These are phyloP conservation scores for Hordeum marinum DNA, from an alignment of 176 grass and related monocot genomes.

Conservation along the genomic window DNA sequence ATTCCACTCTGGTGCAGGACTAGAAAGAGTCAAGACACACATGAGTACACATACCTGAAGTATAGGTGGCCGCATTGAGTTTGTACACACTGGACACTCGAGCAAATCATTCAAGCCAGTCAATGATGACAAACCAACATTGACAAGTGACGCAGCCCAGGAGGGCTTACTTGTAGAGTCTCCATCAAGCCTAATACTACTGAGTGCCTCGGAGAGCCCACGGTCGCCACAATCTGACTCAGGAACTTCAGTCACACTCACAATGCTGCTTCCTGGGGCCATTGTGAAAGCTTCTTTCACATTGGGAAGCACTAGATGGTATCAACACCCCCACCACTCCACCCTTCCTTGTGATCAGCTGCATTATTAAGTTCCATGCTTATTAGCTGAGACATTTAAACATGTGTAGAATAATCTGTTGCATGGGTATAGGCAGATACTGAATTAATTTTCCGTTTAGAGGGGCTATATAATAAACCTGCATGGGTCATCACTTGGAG, in stretches of 20 bases:
- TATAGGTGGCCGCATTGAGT: slow-evolving; percentile 66
- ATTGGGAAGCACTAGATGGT: neutral
- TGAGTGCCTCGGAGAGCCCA: slow-evolving; percentile 39
- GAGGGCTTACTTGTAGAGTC: slow-evolving; percentile 40
- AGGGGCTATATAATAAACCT: neutral
- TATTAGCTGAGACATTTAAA: slow-evolving; percentile 15
- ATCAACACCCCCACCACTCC: slow-evolving; percentile 19
- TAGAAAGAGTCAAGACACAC: slow-evolving; percentile 1
- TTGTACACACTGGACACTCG: slow-evolving; percentile 57
- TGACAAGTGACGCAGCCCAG: slow-evolving; percentile 30
- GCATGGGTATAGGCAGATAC: neutral
- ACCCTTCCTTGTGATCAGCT: slow-evolving; percentile 31
- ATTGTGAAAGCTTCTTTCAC: slow-evolving; percentile 32
- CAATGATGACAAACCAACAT: slow-evolving; percentile 41
- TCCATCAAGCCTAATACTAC: slow-evolving; percentile 25
- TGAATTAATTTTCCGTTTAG: neutral
- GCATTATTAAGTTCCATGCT: slow-evolving; percentile 8
- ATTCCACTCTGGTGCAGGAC: neutral
- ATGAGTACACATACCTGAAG: slow-evolving; percentile 39
- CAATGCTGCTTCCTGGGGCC: slow-evolving; percentile 50
- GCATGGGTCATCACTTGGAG: neutral
- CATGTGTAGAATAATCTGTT: neutral
- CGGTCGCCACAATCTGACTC: slow-evolving; percentile 39
- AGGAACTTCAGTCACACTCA: slow-evolving; percentile 33
- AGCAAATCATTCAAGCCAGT: slow-evolving; percentile 58